Conservation (phyloP, 108 stramenopile species). For the Discostella pseudostelligera region DNA sequence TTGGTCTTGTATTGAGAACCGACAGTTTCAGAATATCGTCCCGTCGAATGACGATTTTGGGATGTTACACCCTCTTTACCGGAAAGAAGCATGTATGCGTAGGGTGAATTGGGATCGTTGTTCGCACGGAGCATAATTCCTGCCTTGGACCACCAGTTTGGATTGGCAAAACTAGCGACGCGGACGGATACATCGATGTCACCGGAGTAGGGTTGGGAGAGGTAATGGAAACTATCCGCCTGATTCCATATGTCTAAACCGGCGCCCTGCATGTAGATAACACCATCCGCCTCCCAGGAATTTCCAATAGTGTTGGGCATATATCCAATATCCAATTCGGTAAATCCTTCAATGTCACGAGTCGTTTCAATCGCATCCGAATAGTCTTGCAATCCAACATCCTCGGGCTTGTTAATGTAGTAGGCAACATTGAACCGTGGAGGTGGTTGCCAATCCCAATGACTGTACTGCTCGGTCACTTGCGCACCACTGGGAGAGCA, state of each 20-base stretch:
- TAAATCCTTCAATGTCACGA: not conserved
- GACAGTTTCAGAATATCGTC: not conserved
- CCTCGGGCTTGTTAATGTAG: conserved; percentile 24
- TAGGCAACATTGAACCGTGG: conserved; percentile 15
- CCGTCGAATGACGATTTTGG: conserved; percentile 14
- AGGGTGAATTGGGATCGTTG: not conserved
- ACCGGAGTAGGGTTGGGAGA: conserved; percentile 9
- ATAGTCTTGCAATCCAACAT: conserved; percentile 3
- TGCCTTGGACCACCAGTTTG: conserved; percentile 20
- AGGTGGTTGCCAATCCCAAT: not conserved
- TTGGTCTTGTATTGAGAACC: conserved; percentile 2
- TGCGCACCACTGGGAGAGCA: conserved; percentile 28
- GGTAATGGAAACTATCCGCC: conserved; percentile 30
- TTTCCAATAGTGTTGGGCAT: not conserved
- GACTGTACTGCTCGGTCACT: conserved; percentile 3
- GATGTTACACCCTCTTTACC: conserved; percentile 2
- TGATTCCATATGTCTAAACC: conserved; percentile 25
- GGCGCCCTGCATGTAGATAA: conserved; percentile 17
- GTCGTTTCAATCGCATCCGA: not conserved
- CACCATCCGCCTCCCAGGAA: conserved; percentile 3
- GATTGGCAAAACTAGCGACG: conserved; percentile 9
- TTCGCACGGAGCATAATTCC: conserved; percentile 33
- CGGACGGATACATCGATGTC: conserved; percentile 19
- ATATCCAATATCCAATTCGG: not conserved
- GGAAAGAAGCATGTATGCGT: conserved; percentile 12